Evolutionary conservation across 176 grass and related monocot species (phyloP), one percentile per base, ranked within the genome.

Genomic region (Chrysopogon serrulatus): DNA sequence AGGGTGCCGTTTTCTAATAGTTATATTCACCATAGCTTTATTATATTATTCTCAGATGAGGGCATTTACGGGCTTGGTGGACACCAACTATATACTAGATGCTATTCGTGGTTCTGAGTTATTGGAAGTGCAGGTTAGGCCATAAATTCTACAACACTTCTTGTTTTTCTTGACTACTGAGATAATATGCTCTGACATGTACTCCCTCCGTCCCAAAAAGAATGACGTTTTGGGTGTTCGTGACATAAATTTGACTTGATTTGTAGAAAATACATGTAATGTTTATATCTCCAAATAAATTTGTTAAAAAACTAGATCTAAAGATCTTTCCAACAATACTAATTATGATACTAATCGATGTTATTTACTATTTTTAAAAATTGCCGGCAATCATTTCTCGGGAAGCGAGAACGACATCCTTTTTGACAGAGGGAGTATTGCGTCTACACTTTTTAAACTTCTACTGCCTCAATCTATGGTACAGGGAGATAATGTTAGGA

Each of bases 101-200:
- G 79, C 73, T 64, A 66, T 98, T 43, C 87, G 57, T 12, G 84
- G 74, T 69, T 98, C 95, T 41, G 81, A 84, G 24, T 33, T 90
- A 24, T 77, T 98, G 82, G 92, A 95, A 88, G 78, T 98, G 66
- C 88, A 98, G 90, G 95, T 98, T 84, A 12, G 47, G 27, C 14
- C 69, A n/a, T 70, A 49, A 23, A 39, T 59, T 45, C 10, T 70
- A 1, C 17, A 77, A 4, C 19, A 61, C 36, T 77, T n/a, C 16
- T 51, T 53, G 23, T 76, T 32, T 27, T 49, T 81, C 59, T 59
- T 39, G 10, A 35, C 48, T 32, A 17, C 40, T 43, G 8, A 73
- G 37, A 67, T 71, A 34, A 67, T 81, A 19, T 49, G 7, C 1
- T 81, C n/a, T 63, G 21, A 34, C 18, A 40, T 59, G 42, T 7